Evolutionary conservation across 208 protist species (phyloP).

Genomic region (Leishmania braziliensis): DNA sequence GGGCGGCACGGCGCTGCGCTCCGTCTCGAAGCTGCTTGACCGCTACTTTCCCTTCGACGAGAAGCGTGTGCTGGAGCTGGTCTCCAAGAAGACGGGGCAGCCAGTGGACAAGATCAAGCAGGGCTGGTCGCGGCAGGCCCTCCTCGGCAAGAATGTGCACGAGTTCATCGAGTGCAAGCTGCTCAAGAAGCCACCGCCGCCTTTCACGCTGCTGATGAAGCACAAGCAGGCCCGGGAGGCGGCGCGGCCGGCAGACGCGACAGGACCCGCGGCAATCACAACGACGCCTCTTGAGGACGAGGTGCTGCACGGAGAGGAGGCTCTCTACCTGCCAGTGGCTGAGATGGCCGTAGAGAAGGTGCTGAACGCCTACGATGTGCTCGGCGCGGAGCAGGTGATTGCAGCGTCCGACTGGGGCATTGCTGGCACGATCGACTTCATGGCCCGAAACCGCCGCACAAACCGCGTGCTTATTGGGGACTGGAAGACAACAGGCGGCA

Average conservation of each 20-base stretch:
- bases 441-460: slow-evolving; percentile 66
- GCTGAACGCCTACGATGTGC: slow-evolving; percentile 52
- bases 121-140: slow-evolving; percentile 69
- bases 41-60: slow-evolving; percentile 89
- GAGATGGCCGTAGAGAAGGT: slow-evolving; percentile 62
- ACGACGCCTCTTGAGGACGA: slow-evolving; percentile 34
- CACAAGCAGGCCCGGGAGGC: slow-evolving; percentile 20
- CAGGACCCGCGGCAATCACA: slow-evolving; percentile 16
- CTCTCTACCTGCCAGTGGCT: slow-evolving; percentile 62
- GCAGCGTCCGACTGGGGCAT: slow-evolving; percentile 66
- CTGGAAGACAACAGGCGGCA: slow-evolving; percentile 88
- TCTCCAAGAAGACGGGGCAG: slow-evolving; percentile 75
- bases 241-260: slow-evolving; percentile 25
- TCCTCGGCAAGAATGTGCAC: slow-evolving; percentile 91
- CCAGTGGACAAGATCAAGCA: slow-evolving; percentile 55
- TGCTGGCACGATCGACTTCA: slow-evolving; percentile 83
- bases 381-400: slow-evolving; percentile 76
- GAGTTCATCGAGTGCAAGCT: slow-evolving; percentile 84
- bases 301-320: slow-evolving; percentile 79
- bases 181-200: slow-evolving; percentile 63
- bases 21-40: slow-evolving; percentile 86
- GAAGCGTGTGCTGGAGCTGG: slow-evolving; percentile 55
- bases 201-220: slow-evolving; percentile 58
- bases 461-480: slow-evolving; percentile 78
- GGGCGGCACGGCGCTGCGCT: slow-evolving; percentile 55